Evolutionary conservation across 352 stramenopile species (phyloP), one percentile per base, ranked within the genome.

Genomic region (Phytophthora crassamura): DNA sequence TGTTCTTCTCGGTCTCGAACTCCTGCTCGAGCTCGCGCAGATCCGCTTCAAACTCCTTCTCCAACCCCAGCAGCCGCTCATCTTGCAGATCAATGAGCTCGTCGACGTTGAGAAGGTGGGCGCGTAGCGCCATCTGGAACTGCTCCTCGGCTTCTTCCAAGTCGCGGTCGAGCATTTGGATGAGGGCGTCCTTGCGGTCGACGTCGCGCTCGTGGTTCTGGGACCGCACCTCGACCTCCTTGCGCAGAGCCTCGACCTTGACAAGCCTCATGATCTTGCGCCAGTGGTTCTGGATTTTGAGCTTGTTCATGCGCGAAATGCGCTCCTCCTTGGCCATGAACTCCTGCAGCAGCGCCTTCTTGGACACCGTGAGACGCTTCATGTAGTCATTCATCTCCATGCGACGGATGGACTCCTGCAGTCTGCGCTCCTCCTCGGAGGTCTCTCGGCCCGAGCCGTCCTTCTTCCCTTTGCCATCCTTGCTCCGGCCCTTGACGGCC

Each of bases 151-250:
- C 91, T 63, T 98, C 90, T 41, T 97, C 90, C n/a, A 98, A 70
- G 59, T 98, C 91, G 15, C 88, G 88, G 60, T 98, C 93, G 18
- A 98, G 90, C 89, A 98, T 98, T 66, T 98, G 93, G 30, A 98
- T 94, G 61, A 98, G 95, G 12, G 93, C 93, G 69, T 98, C 94
- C 59, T 98, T 98, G 32, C 94, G 77, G 68, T 98, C 94, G 4
- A 98, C 90, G 69, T 98, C 91, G n/a, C 94, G 89, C 75, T 98
- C 94, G 75, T 98, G 94, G 72, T 98, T 97, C 57, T 98, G 93
- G 20, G 83, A 89, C 2, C 84, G 82, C 55, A 98, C 90, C 64
- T 98, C 93, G 9, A 98, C 93, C 40, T 97, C 91, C 56, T 97
- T 97, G 52, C 90, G 82, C 36, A 98, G 77, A 8, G 82, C 77